phyloP scores from a whole-genome alignment of 129 eudicot species.

The Gnaphalium uliginosum region DNA sequence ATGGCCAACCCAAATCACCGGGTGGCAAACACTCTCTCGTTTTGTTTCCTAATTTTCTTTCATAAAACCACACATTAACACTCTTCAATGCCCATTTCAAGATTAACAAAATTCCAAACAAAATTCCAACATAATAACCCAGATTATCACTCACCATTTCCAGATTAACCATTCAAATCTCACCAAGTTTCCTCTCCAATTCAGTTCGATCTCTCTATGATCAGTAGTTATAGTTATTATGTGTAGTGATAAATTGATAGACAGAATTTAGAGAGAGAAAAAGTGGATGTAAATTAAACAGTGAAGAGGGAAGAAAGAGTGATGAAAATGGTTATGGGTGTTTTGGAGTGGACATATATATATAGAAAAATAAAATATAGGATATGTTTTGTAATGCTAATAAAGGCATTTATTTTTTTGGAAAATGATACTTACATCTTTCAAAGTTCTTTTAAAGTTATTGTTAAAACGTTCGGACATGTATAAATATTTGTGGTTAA shows the following conservation, averaged over 20 bases:
- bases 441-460: too few relatives aligned
- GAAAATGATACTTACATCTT: too few relatives aligned
- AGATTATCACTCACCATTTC: slow-evolving; percentile 30
- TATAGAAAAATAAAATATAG: too few relatives aligned
- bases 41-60: slow-evolving; percentile 48
- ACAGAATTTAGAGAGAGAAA: neutral
- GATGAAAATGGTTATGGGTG: neutral
- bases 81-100: slow-evolving; percentile 43
- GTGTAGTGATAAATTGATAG: neutral
- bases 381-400: too few relatives aligned
- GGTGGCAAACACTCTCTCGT: slow-evolving; percentile 56
- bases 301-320: neutral
- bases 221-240: neutral
- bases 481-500: too few relatives aligned
- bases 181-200: neutral
- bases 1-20: slow-evolving; percentile 80
- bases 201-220: neutral
- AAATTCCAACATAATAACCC: slow-evolving; percentile 23
- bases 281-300: neutral
- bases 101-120: slow-evolving; percentile 33
- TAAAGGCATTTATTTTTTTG: too few relatives aligned
- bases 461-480: too few relatives aligned
- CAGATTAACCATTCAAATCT: neutral
- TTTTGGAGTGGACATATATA: neutral
- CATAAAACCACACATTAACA: slow-evolving; percentile 57